Evolutionary conservation across 192 early-diverging fungal genomes (phyloP), one percentile per base, ranked within the genome.

Genomic region (Backusella liffmaniae): DNA sequence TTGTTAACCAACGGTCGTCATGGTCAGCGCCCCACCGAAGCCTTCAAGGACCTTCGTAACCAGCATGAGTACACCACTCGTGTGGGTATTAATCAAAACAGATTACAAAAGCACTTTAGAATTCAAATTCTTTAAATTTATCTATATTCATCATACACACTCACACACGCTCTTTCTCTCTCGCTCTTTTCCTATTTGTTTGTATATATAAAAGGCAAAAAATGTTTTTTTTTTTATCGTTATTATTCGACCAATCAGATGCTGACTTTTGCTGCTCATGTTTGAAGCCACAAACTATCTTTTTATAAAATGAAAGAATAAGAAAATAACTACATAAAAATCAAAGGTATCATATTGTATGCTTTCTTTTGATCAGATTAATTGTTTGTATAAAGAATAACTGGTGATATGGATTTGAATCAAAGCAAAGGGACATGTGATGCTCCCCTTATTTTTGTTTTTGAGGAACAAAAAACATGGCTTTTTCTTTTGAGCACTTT

Each of bases 71-170:
- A 88, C 87, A 77, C 88, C 78, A 88, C 86, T 26, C 82, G 86
- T 41, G 83, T 91, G 37, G 94, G 91, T 29, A 86, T 91, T 72
- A 91, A 92, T 70, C 86, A 88, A 76, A 98, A 98, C 86, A 92
- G 90, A 71, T 83, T 97, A 76, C 94, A 97, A 85, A 92, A 88
- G 76, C 88, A 96, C 81, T 97, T 92, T 88, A 85, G 96, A 76
- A 83, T 84, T 39, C 94, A 96, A 83, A 94, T 96, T 77, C 86
- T 93, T 72, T 90, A 87, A 67, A 49, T 67, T 39, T 41, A 13
- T 62, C 26, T 29, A 62, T 62, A 26, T 26, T 56, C 42, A 44
- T 44, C 42, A 16, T 16, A 16, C 42, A 16, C 42, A 16, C 42
- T 44, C 39, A 10, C 39, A 41, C 39, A 41, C 39, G 32, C 32